phyloP scores from a whole-genome alignment of 768 basidiomycete species.

The Leccinum barrowsii region DNA sequence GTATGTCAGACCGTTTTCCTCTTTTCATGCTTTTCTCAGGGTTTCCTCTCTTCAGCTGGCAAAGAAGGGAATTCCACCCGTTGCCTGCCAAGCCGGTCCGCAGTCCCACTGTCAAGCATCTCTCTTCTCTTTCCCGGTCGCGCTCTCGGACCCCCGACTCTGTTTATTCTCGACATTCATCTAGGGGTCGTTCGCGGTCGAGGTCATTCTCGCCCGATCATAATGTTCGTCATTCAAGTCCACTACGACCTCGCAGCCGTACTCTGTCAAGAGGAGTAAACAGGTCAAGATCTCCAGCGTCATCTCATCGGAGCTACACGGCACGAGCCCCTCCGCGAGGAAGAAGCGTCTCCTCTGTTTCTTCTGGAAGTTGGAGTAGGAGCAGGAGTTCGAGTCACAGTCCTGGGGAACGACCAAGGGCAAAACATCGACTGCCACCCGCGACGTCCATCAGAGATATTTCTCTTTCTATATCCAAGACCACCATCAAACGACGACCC shows the following conservation, averaged over 20 bases:
- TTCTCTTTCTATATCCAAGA: conserved; percentile 31
- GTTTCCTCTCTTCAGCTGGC: conserved; percentile 50
- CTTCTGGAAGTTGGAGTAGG: conserved; percentile 53
- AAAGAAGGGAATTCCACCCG: conserved; percentile 49
- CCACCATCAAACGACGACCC: conserved; percentile 22
- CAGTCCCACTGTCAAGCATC: conserved; percentile 35
- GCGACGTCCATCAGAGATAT: conserved; percentile 39
- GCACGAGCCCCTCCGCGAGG: conserved; percentile 34
- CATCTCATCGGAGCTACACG: conserved; percentile 40
- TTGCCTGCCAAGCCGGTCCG: conserved; percentile 38
- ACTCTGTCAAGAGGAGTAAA: conserved; percentile 46
- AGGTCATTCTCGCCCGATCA: conserved; percentile 55
- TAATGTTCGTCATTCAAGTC: conserved; percentile 54
- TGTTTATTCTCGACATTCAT: conserved; percentile 60
- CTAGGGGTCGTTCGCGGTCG: conserved; percentile 62
- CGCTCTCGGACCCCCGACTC: conserved; percentile 59
- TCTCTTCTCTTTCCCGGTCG: conserved; percentile 46
- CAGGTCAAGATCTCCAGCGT: conserved; percentile 38
- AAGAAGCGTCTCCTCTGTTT: conserved; percentile 51
- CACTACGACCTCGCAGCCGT: conserved; percentile 41
- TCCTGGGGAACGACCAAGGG: conserved; percentile 46
- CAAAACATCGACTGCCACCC: conserved; percentile 63
- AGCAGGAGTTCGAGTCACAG: conserved; percentile 53
- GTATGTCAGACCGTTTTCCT: conserved; percentile 39
- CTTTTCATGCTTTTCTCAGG: conserved; percentile 7